Conservation (phyloP, 2,329 filamentous ascomycete species). For the Colletotrichum melonis region DNA sequence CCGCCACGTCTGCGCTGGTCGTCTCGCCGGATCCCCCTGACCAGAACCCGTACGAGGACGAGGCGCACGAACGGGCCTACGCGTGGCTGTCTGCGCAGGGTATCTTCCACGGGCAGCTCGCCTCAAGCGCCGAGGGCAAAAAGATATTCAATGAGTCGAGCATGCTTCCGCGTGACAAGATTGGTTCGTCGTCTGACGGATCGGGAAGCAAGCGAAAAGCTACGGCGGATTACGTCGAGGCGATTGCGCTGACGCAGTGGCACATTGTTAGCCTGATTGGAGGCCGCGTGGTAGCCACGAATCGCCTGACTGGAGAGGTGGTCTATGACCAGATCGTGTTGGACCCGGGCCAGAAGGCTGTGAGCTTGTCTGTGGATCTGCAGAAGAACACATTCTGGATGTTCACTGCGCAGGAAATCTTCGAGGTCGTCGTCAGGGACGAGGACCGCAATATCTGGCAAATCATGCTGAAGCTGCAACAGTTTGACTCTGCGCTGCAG, state of each 20-base stretch:
- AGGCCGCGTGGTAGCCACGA: constrained; percentile 84
- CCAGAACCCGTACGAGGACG: constrained; percentile 63
- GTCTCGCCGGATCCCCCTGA: constrained; percentile 81
- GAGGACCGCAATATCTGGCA: constrained; percentile 96
- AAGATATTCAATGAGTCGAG: constrained; percentile 84
- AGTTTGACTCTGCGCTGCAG: constrained; percentile 88
- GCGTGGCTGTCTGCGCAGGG: constrained; percentile 93
- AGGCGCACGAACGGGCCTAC: constrained; percentile 77
- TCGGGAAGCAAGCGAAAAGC: constrained; percentile 68
- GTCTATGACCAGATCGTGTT: constrained; percentile 91
- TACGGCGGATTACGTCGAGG: constrained; percentile 78
- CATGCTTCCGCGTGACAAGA: constrained; percentile 78
- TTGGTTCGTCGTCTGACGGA: constrained; percentile 49
- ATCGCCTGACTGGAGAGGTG: constrained; percentile 85
- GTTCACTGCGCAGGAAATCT: constrained; percentile 91
- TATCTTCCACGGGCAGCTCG: constrained; percentile 86
- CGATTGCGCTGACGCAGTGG: constrained; percentile 91
- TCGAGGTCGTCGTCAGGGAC: constrained; percentile 90
- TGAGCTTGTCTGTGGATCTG: constrained; percentile 89
- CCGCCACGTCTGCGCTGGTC: constrained; percentile 74
- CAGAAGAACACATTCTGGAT: constrained; percentile 99
- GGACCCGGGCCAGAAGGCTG: constrained; percentile 78
- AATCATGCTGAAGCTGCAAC: constrained; percentile 86
- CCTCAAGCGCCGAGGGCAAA: constrained; percentile 73
- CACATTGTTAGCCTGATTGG: constrained; percentile 89